Evolutionary conservation across 352 stramenopile genomes (phyloP), one percentile per base, ranked within the genome.

Genomic region (Blastocystis sp.): DNA sequence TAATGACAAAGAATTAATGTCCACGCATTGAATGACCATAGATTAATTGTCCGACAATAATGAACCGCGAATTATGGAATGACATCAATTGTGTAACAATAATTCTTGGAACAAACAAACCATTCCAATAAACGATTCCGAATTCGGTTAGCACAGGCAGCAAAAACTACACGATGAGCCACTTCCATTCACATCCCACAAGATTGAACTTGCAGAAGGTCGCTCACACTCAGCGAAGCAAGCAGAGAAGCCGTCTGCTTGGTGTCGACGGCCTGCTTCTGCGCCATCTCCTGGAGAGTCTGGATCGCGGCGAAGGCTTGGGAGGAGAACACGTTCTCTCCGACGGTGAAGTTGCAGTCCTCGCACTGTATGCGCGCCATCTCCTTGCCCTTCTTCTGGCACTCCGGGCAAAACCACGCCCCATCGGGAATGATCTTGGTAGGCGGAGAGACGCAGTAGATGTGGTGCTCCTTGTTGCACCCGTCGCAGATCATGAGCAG

Each of bases 401-500:
- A 84, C 17, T 84, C 52, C 17, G 74, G 74, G 45, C 74, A 84
- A 40, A 57, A 84, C 74, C 74, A 84, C 14, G 28, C 45, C 11
- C 57, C 74, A 6, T 84, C 74, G 2, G 74, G 57, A 84, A 84
- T 84, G 28, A 28, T 48, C 38, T 70, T 40, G 7, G 69, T 42
- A n/a, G 74, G 74, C 4, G 74, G 74, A 57, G 54, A 57, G 3
- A 84, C 38, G 28, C 74, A 84, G 28, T 70, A 84, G 1, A 63
- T 38, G 38, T 84, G 74, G 34, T 84, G 52, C 34, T 84, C 74
- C n/a, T 45, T 62, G 48, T 84, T 69, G 42, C 74, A 84, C 11
- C 57, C 57, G 57, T 84, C 74, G 45, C 74, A 84, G 52, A 84
- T 84, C 9, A 84, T 54, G 14, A 84, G 34, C 28, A 68, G 57